phyloP scores from a whole-genome alignment of 129 eudicot genomes.

The Dittrichia graveolens region DNA sequence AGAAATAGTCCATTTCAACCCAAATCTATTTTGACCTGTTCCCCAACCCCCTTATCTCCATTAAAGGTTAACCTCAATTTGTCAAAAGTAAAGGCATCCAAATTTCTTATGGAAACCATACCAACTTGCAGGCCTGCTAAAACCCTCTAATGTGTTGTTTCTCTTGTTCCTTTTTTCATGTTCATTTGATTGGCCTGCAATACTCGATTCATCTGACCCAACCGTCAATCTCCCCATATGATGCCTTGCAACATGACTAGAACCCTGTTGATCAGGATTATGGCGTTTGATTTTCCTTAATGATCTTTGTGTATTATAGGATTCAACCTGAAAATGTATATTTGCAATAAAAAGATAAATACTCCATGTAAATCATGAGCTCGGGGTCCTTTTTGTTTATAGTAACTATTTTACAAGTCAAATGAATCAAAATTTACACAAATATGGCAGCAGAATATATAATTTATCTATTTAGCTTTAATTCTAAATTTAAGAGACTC shows the following conservation, averaged over 20 bases:
- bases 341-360: neutral
- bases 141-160: slow-evolving; percentile 33
- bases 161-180: slow-evolving; percentile 34
- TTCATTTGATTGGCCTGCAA: slow-evolving; percentile 43
- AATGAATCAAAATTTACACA: neutral
- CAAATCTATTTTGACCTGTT: neutral
- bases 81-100: neutral
- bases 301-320: slow-evolving; percentile 60
- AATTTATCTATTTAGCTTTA: neutral
- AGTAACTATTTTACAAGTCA: neutral
- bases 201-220: slow-evolving; percentile 38
- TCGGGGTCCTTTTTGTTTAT: neutral
- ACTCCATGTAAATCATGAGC: neutral
- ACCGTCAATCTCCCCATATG: slow-evolving; percentile 40
- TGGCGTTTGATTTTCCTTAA: slow-evolving; percentile 70
- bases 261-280: slow-evolving; percentile 38
- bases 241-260: slow-evolving; percentile 32
- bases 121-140: slow-evolving; percentile 70
- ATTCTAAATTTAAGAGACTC: slow-evolving; percentile 27
- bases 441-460: neutral
- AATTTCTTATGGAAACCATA: slow-evolving; percentile 19
- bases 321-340: slow-evolving; percentile 63
- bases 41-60: neutral
- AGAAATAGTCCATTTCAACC: neutral
- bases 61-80: neutral